Evolutionary conservation across 225 moss, liverwort and hornwort species (phyloP), one percentile per base, ranked within the genome.

Genomic region (Antitrichia curtipendula): DNA sequence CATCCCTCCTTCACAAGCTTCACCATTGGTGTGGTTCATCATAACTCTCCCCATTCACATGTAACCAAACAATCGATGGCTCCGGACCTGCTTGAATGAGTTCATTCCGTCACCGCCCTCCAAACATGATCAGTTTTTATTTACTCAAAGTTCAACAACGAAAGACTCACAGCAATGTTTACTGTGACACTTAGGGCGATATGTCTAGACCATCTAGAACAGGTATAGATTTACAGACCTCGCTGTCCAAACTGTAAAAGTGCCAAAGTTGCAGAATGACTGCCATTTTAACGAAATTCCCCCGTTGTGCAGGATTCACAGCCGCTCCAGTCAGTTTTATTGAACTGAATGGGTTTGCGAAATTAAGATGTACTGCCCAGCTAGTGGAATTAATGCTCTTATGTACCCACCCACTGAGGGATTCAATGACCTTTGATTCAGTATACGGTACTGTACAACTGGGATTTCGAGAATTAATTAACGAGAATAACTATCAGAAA

Each of bases 1-100:
- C 92, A 92, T 84, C 87, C 73, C 86, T 88, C 72, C 81, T 50
- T 92, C 90, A 86, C 92, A 90, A 88, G 90, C 90, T 87, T 81
- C 92, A 86, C 90, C 92, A 78, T 88, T 38, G 88, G 81, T 84
- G 84, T 92, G 92, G 29, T 73, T 87, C 92, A 90, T 92, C 87
- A 88, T 92, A 19, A 71, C 80, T 49, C 84, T 53, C 62, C 71
- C 18, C 56, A 16, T 77, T 82, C 89, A 91, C 91, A 86, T 86
- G 87, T 62, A 47, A 23, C 69, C 86, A 59, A 64, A 21, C 83
- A 65, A 66, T 79, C 74, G 31, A 61, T 86, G 24, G 59, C 17
- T 45, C 64, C 77, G 75, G 32, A 20, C 21, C 56, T 41, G 58
- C 58, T 69, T n/a, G 69, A 24, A 45, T 27, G 40, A 19, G 60